A percentile compares a stretch with the other conserved stretches of the same genome.
Evolutionary conservation across 2,329 filamentous ascomycete species (phyloP).

Genomic region (Xylaria sp.): DNA sequence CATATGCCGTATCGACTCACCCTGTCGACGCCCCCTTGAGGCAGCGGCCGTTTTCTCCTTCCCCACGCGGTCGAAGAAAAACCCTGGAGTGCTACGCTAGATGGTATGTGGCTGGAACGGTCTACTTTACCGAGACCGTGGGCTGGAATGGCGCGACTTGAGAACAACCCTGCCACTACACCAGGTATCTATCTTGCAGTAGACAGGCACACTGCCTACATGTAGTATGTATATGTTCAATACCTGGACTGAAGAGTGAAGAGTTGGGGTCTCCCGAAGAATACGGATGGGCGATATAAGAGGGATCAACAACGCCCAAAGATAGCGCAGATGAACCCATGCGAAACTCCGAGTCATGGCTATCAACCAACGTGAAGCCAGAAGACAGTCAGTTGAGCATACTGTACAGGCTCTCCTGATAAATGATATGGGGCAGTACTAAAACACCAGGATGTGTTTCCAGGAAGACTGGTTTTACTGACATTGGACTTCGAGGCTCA

Average conservation of each 20-base stretch:
- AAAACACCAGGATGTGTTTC: neutral
- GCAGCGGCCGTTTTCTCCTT: constrained; percentile 6
- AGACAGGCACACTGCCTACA: neutral
- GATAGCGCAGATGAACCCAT: neutral
- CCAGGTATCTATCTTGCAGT: neutral
- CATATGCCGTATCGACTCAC: constrained; percentile 6
- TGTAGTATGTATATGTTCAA: neutral
- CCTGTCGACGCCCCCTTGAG: neutral
- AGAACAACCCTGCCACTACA: neutral
- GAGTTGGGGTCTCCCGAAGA: neutral
- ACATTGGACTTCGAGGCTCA: too few relatives aligned
- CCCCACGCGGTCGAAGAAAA: constrained; percentile 16
- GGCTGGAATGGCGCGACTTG: constrained; percentile 19
- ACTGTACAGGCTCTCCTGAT: neutral
- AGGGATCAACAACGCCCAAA: neutral
- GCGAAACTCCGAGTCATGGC: neutral
- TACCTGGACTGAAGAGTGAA: too few relatives aligned
- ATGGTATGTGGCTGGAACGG: constrained; percentile 25
- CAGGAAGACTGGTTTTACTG: too few relatives aligned
- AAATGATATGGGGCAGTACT: neutral
- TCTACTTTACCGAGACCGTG: constrained; percentile 28
- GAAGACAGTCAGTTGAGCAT: neutral
- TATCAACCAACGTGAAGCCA: neutral
- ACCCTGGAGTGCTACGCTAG: neutral
- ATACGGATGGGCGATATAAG: neutral